Evolutionary conservation across 768 basidiomycete species (phyloP).

Genomic region (Imleria badia): DNA sequence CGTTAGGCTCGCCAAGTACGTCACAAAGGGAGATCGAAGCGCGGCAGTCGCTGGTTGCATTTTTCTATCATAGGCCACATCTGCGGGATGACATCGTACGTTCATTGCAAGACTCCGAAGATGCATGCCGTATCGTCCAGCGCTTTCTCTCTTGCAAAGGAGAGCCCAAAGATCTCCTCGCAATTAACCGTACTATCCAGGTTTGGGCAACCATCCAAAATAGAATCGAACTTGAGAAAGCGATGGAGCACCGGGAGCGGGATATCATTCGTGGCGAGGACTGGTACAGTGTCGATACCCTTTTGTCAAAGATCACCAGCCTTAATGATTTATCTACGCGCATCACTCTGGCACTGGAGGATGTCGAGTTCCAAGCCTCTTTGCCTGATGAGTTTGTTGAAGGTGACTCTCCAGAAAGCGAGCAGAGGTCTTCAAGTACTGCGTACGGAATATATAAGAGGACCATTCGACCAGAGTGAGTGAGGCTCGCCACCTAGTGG

Average conservation of each 20-base stretch:
- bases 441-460: conserved; percentile 42
- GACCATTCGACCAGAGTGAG: conserved; percentile 68
- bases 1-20: conserved; percentile 80
- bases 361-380: conserved; percentile 23
- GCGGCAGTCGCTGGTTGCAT: conserved; percentile 74
- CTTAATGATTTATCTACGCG: conserved; percentile 52
- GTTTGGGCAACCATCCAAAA: conserved; percentile 55
- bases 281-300: conserved; percentile 56
- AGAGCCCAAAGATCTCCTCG: conserved; percentile 59
- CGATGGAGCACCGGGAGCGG: conserved; percentile 42
- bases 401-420: conserved; percentile 15
- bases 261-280: conserved; percentile 31
- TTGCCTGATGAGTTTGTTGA: conserved; percentile 24
- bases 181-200: conserved; percentile 61
- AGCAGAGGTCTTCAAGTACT: conserved; percentile 20
- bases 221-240: conserved; percentile 55
- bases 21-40: conserved; percentile 68
- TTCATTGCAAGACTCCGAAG: conserved; percentile 58
- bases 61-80: conserved; percentile 60
- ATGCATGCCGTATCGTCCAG: conserved; percentile 74
- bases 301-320: conserved; percentile 52
- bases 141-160: conserved; percentile 71
- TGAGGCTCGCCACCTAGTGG: neutral
- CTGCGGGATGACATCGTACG: conserved; percentile 63
- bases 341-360: conserved; percentile 52